These are phyloP conservation scores for Penicillium flavigenum DNA, from an alignment of 495 filamentous ascomycete species.

Conservation along the genomic window DNA sequence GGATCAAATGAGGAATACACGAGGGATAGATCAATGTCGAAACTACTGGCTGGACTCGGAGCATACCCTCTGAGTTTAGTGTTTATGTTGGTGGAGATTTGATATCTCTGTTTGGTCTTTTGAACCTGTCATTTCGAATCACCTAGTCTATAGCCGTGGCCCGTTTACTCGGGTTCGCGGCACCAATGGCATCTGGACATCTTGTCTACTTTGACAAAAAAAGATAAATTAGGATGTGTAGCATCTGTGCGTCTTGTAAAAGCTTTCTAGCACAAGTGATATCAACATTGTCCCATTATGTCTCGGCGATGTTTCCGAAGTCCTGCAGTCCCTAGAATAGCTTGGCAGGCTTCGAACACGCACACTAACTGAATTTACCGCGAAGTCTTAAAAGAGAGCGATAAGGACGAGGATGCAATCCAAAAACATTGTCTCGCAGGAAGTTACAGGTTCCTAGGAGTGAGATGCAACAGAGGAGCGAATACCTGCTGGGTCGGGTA, in stretches of 20 bases:
- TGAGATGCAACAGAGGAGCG: too few relatives aligned
- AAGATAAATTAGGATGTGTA: conserved; percentile 24
- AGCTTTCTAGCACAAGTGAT: too few relatives aligned
- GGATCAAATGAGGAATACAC: conserved; percentile 8
- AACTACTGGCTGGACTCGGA: not conserved
- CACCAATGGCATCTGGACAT: conserved; percentile 21
- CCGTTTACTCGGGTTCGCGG: conserved; percentile 32
- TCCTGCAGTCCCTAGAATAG: too few relatives aligned
- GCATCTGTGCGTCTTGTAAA: not conserved
- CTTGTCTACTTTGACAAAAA: conserved; percentile 27
- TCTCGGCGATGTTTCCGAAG: too few relatives aligned
- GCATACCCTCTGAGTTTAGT: not conserved
- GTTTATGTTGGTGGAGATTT: not conserved
- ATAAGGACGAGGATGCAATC: too few relatives aligned
- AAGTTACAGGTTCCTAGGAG: too few relatives aligned
- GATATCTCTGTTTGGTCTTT: conserved; percentile 9
- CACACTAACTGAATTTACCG: too few relatives aligned
- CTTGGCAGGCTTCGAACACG: too few relatives aligned
- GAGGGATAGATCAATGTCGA: conserved; percentile 2
- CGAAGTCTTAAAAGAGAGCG: too few relatives aligned
- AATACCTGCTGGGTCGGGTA: too few relatives aligned
- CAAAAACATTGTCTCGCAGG: too few relatives aligned
- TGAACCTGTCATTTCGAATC: conserved; percentile 3
- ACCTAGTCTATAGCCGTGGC: conserved; percentile 21
- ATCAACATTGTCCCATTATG: too few relatives aligned